Conservation (phyloP, 768 basidiomycete genomes). For the Strobilomyces dryophilus region DNA sequence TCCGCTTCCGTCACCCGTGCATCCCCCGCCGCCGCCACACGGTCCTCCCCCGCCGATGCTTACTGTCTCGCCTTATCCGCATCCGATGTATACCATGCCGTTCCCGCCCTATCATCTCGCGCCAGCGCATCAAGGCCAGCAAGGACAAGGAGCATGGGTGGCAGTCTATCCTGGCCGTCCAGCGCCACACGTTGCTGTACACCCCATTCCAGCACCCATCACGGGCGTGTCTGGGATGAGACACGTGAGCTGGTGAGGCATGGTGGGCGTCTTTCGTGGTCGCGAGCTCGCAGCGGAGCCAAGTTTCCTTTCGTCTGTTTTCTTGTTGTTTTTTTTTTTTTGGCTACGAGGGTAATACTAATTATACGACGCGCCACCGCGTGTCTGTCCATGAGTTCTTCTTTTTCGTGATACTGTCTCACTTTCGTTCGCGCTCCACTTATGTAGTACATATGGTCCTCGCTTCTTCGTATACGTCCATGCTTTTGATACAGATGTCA, state of each 20-base stretch:
- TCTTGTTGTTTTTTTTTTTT: constrained; percentile 15
- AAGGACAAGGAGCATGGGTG: constrained; percentile 21
- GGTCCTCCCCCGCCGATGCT: constrained; percentile 15
- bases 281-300: no score
- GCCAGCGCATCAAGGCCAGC: constrained; percentile 11
- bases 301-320: not conserved
- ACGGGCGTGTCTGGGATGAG: constrained; percentile 24
- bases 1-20: constrained; percentile 12
- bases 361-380: constrained; percentile 6
- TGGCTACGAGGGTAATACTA: constrained; percentile 20
- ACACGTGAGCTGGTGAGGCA: constrained; percentile 22
- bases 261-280: not conserved
- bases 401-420: constrained; percentile 3
- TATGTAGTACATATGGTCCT: constrained; percentile 2
- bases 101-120: constrained; percentile 18
- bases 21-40: constrained; percentile 4
- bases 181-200: constrained; percentile 11
- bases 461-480: not conserved
- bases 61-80: constrained; percentile 16
- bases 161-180: constrained; percentile 20
- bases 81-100: constrained; percentile 17
- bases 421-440: not conserved
- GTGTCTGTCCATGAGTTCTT: constrained; percentile 1
- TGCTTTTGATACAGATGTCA: no score
- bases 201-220: constrained; percentile 17